A percentile compares a stretch with the other conserved stretches of the same genome.
Conservation (phyloP, 2,329 filamentous ascomycete species). For the Fusarium euwallaceae region DNA sequence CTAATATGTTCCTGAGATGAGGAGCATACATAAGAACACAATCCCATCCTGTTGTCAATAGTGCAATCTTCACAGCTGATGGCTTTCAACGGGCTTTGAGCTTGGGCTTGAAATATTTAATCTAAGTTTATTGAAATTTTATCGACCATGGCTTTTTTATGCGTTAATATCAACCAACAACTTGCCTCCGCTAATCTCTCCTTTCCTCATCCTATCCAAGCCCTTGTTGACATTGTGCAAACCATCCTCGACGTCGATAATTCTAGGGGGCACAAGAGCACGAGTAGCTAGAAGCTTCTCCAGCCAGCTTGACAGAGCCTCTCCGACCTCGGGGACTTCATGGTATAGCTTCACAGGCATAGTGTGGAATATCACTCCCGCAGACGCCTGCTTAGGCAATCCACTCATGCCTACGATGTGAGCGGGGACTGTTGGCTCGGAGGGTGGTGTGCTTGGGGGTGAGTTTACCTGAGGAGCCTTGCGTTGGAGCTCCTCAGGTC, state of each 20-base stretch:
- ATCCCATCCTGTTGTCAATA: no score
- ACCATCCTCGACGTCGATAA: conserved; percentile 74
- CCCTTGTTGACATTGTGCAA: conserved; percentile 76
- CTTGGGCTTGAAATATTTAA: not conserved
- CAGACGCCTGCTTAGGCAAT: conserved; percentile 67
- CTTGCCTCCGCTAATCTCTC: conserved; percentile 76
- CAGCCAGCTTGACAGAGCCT: conserved; percentile 74
- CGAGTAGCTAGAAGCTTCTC: conserved; percentile 71
- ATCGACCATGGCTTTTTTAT: not conserved
- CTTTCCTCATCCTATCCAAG: conserved; percentile 74
- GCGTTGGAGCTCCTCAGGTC: conserved; percentile 58
- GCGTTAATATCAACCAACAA: conserved; percentile 66
- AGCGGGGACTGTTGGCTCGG: conserved; percentile 46
- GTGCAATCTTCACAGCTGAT: no score
- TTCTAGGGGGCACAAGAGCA: conserved; percentile 70
- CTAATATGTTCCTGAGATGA: no score
- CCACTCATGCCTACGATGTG: conserved; percentile 79
- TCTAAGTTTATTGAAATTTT: not conserved
- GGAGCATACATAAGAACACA: no score
- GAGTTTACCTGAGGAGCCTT: conserved; percentile 47
- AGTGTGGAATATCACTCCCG: conserved; percentile 68
- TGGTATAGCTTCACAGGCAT: conserved; percentile 85
- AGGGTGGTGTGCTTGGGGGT: conserved; percentile 55
- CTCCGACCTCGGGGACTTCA: conserved; percentile 73
- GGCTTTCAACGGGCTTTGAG: not conserved